phyloP scores from a whole-genome alignment of 1,284 basidiomycete genomes.

The Ustanciosporium gigantosporum region DNA sequence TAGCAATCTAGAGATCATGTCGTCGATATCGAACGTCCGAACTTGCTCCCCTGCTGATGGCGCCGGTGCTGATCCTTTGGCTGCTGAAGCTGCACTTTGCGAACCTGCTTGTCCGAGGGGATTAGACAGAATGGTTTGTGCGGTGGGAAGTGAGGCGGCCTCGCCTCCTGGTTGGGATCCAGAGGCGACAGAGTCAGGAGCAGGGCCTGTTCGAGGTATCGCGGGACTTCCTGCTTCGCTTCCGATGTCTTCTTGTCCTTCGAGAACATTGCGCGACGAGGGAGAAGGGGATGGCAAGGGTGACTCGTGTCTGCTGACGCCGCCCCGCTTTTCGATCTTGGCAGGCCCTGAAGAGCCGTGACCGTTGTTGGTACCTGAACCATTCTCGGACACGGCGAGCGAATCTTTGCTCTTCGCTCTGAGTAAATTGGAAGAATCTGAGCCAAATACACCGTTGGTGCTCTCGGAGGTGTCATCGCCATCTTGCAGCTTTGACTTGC shows the following conservation, averaged over 20 bases:
- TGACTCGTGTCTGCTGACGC: slow-evolving; percentile 51
- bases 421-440: slow-evolving; percentile 33
- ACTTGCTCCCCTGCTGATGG: slow-evolving; percentile 41
- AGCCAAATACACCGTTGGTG: slow-evolving; percentile 21
- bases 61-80: slow-evolving; percentile 26
- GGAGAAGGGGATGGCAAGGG: slow-evolving; percentile 52
- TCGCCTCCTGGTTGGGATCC: slow-evolving; percentile 16
- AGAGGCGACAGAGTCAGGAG: slow-evolving; percentile 4
- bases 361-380: slow-evolving; percentile 5
- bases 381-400: slow-evolving; percentile 16
- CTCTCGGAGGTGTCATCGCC: slow-evolving; percentile 16
- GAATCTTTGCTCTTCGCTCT: slow-evolving; percentile 30
- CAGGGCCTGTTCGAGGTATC: slow-evolving; percentile 12
- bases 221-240: slow-evolving; percentile 26
- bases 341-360: slow-evolving; percentile 18
- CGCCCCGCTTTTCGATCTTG: slow-evolving; percentile 54
- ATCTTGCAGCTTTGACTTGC: slow-evolving; percentile 48
- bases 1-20: slow-evolving; percentile 94
- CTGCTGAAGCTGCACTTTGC: slow-evolving; percentile 20
- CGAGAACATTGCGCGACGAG: slow-evolving; percentile 40
- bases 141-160: slow-evolving; percentile 15
- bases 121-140: slow-evolving; percentile 40
- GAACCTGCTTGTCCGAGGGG: slow-evolving; percentile 26
- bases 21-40: slow-evolving; percentile 84
- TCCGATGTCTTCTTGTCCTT: slow-evolving; percentile 11